A percentile compares a stretch with the other conserved stretches of the same genome.
Conservation (phyloP, 2,329 filamentous ascomycete species). For the Neonectria ditissima region DNA sequence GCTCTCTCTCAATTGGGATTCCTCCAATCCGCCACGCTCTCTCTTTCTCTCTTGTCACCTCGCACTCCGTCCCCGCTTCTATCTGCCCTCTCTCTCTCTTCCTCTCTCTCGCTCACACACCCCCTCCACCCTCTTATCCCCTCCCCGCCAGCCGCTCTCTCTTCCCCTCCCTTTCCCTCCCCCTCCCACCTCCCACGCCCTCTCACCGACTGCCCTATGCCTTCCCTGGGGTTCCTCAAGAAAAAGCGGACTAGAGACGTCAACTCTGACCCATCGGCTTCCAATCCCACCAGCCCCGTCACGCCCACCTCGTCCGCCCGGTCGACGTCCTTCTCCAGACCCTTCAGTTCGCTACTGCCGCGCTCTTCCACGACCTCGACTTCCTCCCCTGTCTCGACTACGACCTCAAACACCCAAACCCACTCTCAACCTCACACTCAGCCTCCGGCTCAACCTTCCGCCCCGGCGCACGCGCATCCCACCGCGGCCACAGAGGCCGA, state of each 20-base stretch:
- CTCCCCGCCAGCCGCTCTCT: slow-evolving; percentile 26
- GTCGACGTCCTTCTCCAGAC: slow-evolving; percentile 60
- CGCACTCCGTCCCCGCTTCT: slow-evolving; percentile 14
- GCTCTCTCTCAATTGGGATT: slow-evolving; percentile 37
- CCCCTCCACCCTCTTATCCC: slow-evolving; percentile 31
- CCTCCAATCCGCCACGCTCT: slow-evolving; percentile 12
- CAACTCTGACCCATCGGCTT: slow-evolving; percentile 75
- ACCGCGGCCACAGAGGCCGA: slow-evolving; percentile 38
- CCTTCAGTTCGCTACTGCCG: slow-evolving; percentile 56
- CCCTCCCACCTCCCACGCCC: slow-evolving; percentile 12
- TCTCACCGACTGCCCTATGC: slow-evolving; percentile 70
- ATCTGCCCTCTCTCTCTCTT: slow-evolving; percentile 33
- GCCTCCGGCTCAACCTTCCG: slow-evolving; percentile 27
- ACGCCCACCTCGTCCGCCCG: slow-evolving; percentile 65
- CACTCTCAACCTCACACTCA: slow-evolving; percentile 7
- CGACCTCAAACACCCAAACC: slow-evolving; percentile 18
- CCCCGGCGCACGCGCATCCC: slow-evolving; percentile 33
- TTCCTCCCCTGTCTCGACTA: slow-evolving; percentile 46
- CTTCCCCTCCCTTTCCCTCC: slow-evolving; percentile 7
- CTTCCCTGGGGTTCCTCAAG: slow-evolving; percentile 95
- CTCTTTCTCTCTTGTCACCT: slow-evolving; percentile 11
- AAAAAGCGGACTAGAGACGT: slow-evolving; percentile 98
- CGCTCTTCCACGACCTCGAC: slow-evolving; percentile 50
- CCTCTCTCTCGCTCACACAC: slow-evolving; percentile 31
- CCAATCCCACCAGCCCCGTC: slow-evolving; percentile 73